Evolutionary conservation across 2,329 filamentous ascomycete genomes (phyloP), one percentile per base, ranked within the genome.

Genomic region (Domatiomyces globalis): DNA sequence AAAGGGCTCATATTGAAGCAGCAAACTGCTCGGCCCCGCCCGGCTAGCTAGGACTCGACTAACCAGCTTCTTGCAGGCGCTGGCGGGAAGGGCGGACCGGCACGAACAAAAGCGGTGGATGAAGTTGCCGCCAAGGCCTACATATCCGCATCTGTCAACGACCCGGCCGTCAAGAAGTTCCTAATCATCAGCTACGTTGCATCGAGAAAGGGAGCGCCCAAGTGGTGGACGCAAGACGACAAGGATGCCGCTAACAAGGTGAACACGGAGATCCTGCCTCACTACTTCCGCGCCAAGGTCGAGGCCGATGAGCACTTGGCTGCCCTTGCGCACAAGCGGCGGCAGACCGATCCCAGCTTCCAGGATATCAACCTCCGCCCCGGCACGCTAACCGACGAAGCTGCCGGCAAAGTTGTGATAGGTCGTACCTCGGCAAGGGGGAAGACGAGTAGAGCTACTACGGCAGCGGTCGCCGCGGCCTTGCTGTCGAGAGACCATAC

Each of bases 221-320:
- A 66, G 17, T 79, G 76, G 76, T 75, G 75, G 69, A 65, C 60
- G 17, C 71, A 75, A 18, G 66, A 66, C 2, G 69, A 74, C 50
- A 74, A 71, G 70, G 66, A 64, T 4, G 59, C 60, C 1, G 65
- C 73, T 1, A 66, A 72, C 49, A 67, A 73, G 54, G 64, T 70
- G 36, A 76, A 76, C 57, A 66, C 64, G n/a, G 68, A 73, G 25
- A 61, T 72, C 0, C 63, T 79, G 17, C 72, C 74, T 1, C 66
- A 71, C 9, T 79, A 79, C 58, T 72, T 68, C 56, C 67, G 72
- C 43, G 76, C 76, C 17, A 79, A 79, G 58, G 67, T 76, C 25
- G 75, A 74, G 19, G 75, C 76, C 1, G 76, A 79, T 55, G 74
- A 78, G 62, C 74, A 74, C 48, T 64, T 78, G 58, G 73, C 73